Evolutionary conservation across 2,329 filamentous ascomycete genomes (phyloP).

Genomic region (Epichloe brachyelytri): DNA sequence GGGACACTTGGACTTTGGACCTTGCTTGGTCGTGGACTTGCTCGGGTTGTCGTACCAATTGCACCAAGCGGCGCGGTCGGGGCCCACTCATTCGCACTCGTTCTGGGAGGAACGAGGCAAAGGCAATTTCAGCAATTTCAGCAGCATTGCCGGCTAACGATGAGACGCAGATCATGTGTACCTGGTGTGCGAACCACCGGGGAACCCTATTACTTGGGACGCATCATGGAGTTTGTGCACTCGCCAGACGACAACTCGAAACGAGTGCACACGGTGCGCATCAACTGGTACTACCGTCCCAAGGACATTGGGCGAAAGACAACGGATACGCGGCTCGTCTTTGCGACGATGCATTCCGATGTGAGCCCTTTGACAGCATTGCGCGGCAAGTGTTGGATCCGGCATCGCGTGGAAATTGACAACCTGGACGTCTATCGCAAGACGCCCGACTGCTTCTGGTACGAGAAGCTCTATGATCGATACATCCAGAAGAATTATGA

Average conservation of each 20-base stretch:
- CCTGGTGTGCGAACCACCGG: slow-evolving; percentile 91
- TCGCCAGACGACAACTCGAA: slow-evolving; percentile 58
- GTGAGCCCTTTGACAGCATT: slow-evolving; percentile 83
- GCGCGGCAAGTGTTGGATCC: slow-evolving; percentile 84
- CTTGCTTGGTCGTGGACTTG: slow-evolving; percentile 1
- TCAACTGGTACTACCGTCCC: slow-evolving; percentile 98
- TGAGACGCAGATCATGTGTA: slow-evolving; percentile 60
- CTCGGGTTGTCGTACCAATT: neutral
- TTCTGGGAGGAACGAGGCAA: slow-evolving; percentile 3
- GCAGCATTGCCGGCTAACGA: slow-evolving; percentile 6
- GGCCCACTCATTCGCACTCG: slow-evolving; percentile 3
- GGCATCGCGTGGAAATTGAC: slow-evolving; percentile 74
- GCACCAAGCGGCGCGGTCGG: slow-evolving; percentile 6
- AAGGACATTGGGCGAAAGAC: slow-evolving; percentile 90
- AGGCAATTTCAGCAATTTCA: slow-evolving; percentile 2
- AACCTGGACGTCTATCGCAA: slow-evolving; percentile 77
- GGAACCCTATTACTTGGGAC: slow-evolving; percentile 92
- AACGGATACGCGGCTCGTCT: slow-evolving; percentile 80
- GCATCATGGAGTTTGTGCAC: slow-evolving; percentile 97
- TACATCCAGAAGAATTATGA: slow-evolving; percentile 99
- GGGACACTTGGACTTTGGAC: neutral
- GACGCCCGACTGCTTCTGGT: slow-evolving; percentile 83
- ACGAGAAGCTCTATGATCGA: slow-evolving; percentile 91
- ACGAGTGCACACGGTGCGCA: slow-evolving; percentile 73
- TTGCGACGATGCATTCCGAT: slow-evolving; percentile 98